Conservation (phyloP, 768 basidiomycete genomes). For the Russula foetens region DNA sequence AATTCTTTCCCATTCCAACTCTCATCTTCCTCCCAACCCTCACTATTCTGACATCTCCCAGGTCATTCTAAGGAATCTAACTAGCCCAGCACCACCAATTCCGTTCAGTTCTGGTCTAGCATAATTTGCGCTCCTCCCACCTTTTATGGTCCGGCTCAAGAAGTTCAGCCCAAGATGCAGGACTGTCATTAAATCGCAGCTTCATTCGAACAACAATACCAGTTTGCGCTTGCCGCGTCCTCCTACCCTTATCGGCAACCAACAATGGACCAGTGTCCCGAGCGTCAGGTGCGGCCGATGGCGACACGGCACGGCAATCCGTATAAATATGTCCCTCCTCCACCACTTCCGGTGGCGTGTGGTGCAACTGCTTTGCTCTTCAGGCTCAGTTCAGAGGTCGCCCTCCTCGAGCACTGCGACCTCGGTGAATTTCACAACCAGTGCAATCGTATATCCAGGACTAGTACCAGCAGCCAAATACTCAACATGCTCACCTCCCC, state of each 20-base stretch:
- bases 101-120: background rate
- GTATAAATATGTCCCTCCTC: constrained; percentile 13
- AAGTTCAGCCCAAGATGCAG: background rate
- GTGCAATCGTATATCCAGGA: background rate
- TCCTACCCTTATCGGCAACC: background rate
- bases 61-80: background rate
- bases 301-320: background rate
- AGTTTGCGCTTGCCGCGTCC: background rate
- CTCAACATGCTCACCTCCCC: background rate
- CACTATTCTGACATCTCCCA: background rate
- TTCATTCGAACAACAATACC: background rate
- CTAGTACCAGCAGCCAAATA: background rate
- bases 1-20: constrained; percentile 1
- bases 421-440: background rate
- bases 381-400: background rate
- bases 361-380: background rate
- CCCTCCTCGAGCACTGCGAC: background rate
- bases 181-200: constrained; percentile 9
- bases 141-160: constrained; percentile 18
- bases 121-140: constrained; percentile 22
- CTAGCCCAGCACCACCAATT: background rate
- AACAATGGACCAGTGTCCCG: background rate
- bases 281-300: background rate
- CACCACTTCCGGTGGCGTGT: background rate
- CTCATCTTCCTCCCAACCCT: background rate